Evolutionary conservation across 2,329 filamentous ascomycete species (phyloP), one percentile per base, ranked within the genome.

Genomic region (Xylariaceae sp.): DNA sequence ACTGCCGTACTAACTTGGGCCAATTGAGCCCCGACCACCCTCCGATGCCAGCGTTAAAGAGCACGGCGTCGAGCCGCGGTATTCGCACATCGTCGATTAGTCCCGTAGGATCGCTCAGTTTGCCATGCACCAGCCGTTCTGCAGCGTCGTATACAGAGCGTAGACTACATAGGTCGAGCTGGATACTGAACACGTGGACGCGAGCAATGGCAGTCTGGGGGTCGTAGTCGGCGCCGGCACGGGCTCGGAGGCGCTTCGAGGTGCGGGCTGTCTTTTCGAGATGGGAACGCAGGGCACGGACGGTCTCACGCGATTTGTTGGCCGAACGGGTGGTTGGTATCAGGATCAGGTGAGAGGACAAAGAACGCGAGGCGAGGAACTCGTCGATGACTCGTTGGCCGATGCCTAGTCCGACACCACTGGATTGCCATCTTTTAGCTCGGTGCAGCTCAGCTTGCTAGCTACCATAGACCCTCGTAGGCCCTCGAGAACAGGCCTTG

Each of bases 1-100:
- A 67, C 53, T 76, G 73, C 65, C 72, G 76, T 26, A 86, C 72
- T 1, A 90, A 85, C 51, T 68, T 65, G 1, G 77, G 73, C 85
- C 87, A 97, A 71, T 91, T 77, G 55, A 96, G 71, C n/a, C 90
- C 90, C 0, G 79, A 83, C 89, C 91, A 96, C 1, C 91, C 92
- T 20, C 92, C 91, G 40, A 93, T 88, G 0, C 93, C 95, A 16
- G 93, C 93, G 73, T 97, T 97, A 71, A 90, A 88, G 40, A 98
- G 80, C 20, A 95, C 79, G 2, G 83, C 83, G 73, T 98, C 91
- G 26, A 99, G 79, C 61, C 88, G 86, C 1, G 90, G 87, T 41
- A 91, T 78, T 19, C 74, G 74, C 19, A 84, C 75, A 40, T 77
- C 72, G 19, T 65, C 66, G 46, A 67, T 57, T 16, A 62, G 21